Evolutionary conservation across 2,329 filamentous ascomycete species (phyloP), one percentile per base, ranked within the genome.

Genomic region (Nemania bipapillata): DNA sequence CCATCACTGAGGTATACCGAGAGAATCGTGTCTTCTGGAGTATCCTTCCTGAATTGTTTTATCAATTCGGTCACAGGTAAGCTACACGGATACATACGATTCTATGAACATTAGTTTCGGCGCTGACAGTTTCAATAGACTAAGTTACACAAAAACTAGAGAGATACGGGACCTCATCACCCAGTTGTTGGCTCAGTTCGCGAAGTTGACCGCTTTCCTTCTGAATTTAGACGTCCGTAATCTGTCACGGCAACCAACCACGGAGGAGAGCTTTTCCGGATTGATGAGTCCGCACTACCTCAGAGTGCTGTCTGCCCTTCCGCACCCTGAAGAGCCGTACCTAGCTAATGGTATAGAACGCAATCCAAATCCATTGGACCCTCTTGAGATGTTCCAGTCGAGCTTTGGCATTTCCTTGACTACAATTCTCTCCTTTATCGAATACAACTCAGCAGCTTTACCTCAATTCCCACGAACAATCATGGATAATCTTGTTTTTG

Each of bases 141-240:
- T 75, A 40, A 73, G 58, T n/a, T 69, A 54, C 59, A 35, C 62
- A 24, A 75, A 76, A 54, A 66, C 62, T 2, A 68, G 50, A 78
- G 81, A 72, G 70, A 76, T 57, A 63, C 76, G 75, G 71, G 59
- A 73, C 26, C 64, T 76, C 20, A 63, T 83, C 7, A 78, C 78
- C 5, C 73, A 79, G 2, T 71, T 79, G 32, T 75, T 82, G 2
- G 73, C 74, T n/a, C 73, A 75, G 1, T 86, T 84, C 70, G 82
- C 86, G n/a, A 81, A 78, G 65, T 75, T 90, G 52, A 80, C 86
- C 1, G 85, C 84, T 12, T 83, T 82, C 68, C 85, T 89, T 66
- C 78, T 89, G 60, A 75, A 79, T 15, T 77, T 88, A 68, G 88
- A 90, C 73, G 72, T 79, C 40, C 74, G 75, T 57, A 79, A 78